Evolutionary conservation across 208 protist genomes (phyloP).

Genomic region (Crithidia fasciculata): DNA sequence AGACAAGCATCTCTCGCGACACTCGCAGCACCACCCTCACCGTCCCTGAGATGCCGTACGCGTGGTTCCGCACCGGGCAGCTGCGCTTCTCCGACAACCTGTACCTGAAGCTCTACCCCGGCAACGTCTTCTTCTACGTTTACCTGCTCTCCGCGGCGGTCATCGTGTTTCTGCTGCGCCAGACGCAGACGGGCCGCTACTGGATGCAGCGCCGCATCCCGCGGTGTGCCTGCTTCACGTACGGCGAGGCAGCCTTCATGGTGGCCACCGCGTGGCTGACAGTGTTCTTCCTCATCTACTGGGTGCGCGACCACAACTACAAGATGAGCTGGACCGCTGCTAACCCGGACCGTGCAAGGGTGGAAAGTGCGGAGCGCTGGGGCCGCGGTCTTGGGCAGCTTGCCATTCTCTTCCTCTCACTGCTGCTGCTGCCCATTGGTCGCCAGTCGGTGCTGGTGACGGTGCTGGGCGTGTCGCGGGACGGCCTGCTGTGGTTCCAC

Average conservation of each 20-base stretch:
- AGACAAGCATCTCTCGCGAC: slow-evolving; percentile 5
- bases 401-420: slow-evolving; percentile 57
- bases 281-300: slow-evolving; percentile 64
- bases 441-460: slow-evolving; percentile 54
- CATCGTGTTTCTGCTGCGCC: slow-evolving; percentile 32
- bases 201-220: slow-evolving; percentile 31
- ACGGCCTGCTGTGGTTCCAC: slow-evolving; percentile 63
- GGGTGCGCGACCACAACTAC: slow-evolving; percentile 72
- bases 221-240: slow-evolving; percentile 22
- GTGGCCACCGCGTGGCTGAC: slow-evolving; percentile 35
- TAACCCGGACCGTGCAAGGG: not conserved
- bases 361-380: slow-evolving; percentile 40
- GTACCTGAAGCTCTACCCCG: slow-evolving; percentile 63
- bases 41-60: slow-evolving; percentile 50
- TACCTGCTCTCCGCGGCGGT: slow-evolving; percentile 45
- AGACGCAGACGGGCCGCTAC: slow-evolving; percentile 19
- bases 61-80: slow-evolving; percentile 47
- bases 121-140: slow-evolving; percentile 67
- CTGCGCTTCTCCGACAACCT: slow-evolving; percentile 33
- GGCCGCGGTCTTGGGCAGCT: slow-evolving; percentile 62
- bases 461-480: slow-evolving; percentile 57
- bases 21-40: slow-evolving; percentile 10
- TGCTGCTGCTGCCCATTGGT: slow-evolving; percentile 59
- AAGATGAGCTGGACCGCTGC: slow-evolving; percentile 22
- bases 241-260: slow-evolving; percentile 36